phyloP scores from a whole-genome alignment of 148 eudicot species.

The Vaccinium macrocarpon region DNA sequence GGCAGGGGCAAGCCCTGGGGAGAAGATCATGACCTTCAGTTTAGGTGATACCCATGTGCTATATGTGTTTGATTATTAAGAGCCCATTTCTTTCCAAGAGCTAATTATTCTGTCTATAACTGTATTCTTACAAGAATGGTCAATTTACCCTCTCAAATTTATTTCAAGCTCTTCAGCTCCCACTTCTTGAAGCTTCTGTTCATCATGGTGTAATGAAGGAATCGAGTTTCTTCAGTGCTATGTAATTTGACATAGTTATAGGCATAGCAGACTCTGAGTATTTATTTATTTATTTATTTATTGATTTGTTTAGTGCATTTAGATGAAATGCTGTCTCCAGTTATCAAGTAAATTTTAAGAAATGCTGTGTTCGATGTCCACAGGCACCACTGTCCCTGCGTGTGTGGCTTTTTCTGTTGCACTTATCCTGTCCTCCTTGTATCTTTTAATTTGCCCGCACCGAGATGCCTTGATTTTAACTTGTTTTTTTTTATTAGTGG shows the following conservation, averaged over 20 bases:
- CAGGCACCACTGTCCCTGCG: background rate
- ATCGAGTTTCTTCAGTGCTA: background rate
- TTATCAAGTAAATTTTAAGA: background rate
- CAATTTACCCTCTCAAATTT: background rate
- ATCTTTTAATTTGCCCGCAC: background rate
- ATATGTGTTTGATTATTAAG: background rate
- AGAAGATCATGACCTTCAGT: constrained; percentile 76
- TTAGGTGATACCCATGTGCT: constrained; percentile 51
- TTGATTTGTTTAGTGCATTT: background rate
- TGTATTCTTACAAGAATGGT: background rate
- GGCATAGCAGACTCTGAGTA: background rate
- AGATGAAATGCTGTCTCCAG: background rate
- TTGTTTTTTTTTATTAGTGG: background rate
- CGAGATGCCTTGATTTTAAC: background rate
- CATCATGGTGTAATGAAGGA: background rate
- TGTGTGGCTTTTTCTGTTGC: background rate
- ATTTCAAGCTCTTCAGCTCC: background rate
- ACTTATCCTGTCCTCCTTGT: background rate
- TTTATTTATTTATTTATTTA: background rate
- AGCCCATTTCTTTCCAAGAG: constrained; percentile 3
- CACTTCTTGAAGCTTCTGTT: background rate
- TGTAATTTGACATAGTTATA: background rate
- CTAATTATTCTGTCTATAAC: background rate
- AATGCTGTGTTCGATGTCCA: background rate
- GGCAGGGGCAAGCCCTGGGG: constrained; percentile 71